Base-by-base conservation (phyloP, 805 yeast species). In the Lachancea mirantina region DNA sequence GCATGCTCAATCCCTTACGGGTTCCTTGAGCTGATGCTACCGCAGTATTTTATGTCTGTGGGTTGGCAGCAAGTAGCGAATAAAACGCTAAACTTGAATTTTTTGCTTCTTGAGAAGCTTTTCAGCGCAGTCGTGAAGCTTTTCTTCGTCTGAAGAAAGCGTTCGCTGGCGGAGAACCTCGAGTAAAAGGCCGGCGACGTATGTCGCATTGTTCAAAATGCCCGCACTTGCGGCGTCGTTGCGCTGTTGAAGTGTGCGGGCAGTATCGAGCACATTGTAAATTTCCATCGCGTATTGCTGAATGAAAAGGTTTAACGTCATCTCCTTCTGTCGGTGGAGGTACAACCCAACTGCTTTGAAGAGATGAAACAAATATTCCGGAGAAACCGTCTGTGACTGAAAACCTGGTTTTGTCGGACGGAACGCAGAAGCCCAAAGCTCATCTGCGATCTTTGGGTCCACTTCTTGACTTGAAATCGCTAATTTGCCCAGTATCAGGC, bases 291-390 rank as follows among this genome's bases (percentile, higher is more conserved):
- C 18, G 26, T 43, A 36, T 13, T 40, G 19, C 1, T 22, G 31
- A 9, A 52, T 35, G 10, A 51, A 17, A 8, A 38, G n/a, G 26
- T 42, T 41, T 2, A 21, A 26, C 2, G 23, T 24, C 4, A 21
- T 28, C 1, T 20, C 14, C 2, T 36, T 42, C 16, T 34, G 30
- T 22, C 47, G 43, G 21, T 36, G 46, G 9, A 55, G 37, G 18
- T 46, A 52, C 14, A 57, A 40, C 10, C 62, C 61, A 8, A 53
- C 30, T 1, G 61, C 47, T 35, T 55, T 55, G 4, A 49, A 45
- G 8, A 57, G 29, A 35, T 54, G 58, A 38, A 54, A 57, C 22
- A 52, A 25, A 14, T 36, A 41, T 20, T 44, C 36, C 4, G 48
- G 29, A 1, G 55, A 38, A 2, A 55, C 32, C 7, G 32, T 40